Conservation (phyloP, 805 yeast genomes). For the Zygotorulaspora chibaensis region DNA sequence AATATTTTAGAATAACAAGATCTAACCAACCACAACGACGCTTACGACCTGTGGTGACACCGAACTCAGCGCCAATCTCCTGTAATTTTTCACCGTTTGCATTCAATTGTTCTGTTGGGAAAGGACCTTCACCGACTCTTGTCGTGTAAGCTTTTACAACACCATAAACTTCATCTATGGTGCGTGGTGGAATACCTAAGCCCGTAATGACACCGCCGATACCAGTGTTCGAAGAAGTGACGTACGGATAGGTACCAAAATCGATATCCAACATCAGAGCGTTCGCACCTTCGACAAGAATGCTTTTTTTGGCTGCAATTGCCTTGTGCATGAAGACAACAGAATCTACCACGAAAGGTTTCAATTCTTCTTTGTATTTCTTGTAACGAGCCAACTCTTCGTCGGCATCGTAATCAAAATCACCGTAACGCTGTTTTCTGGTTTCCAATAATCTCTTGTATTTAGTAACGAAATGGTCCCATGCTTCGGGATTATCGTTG, state of each 20-base stretch:
- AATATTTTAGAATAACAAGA: conserved; percentile 87
- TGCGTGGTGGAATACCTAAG: conserved; percentile 88
- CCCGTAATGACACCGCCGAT: conserved; percentile 98
- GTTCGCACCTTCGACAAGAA: conserved; percentile 95
- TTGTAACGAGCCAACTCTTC: conserved; percentile 76
- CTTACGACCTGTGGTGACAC: conserved; percentile 98
- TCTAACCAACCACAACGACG: conserved; percentile 99
- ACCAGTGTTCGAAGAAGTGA: conserved; percentile 92
- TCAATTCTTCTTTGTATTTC: conserved; percentile 63
- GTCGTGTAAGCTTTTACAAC: conserved; percentile 98
- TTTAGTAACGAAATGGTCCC: conserved; percentile 83
- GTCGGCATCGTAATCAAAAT: conserved; percentile 80
- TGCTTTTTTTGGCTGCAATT: conserved; percentile 69
- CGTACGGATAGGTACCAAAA: conserved; percentile 97
- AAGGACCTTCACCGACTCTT: conserved; percentile 98
- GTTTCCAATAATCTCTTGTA: conserved; percentile 74
- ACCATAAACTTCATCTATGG: conserved; percentile 79
- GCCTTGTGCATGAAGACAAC: conserved; percentile 81
- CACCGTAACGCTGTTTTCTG: conserved; percentile 88
- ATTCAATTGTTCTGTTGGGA: conserved; percentile 96
- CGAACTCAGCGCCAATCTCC: conserved; percentile 88
- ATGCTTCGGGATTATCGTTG: conserved; percentile 81
- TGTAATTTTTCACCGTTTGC: conserved; percentile 83
- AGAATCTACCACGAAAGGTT: conserved; percentile 92
- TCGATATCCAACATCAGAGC: conserved; percentile 97